Percentiles rank a stretch among this genome's conserved stretches.
Conservation (phyloP, 345 rosid species). For the Moricandia moricandioides region DNA sequence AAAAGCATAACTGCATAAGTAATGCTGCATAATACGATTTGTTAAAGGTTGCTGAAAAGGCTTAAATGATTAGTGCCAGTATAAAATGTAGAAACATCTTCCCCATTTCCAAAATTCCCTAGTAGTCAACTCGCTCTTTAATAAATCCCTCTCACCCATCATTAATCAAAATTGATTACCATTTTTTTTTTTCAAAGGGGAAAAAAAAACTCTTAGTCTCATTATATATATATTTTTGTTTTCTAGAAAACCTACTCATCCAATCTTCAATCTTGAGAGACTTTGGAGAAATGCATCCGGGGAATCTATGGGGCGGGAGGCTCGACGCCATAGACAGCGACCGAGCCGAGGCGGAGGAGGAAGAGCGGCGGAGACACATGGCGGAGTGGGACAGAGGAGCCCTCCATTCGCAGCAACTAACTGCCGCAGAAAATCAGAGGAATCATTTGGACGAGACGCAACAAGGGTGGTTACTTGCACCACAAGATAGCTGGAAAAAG, state of each 20-base stretch:
- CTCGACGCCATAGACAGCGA: slow-evolving; percentile 49
- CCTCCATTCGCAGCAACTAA: slow-evolving; percentile 35
- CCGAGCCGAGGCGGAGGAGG: slow-evolving; percentile 36
- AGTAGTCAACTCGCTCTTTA: slow-evolving; percentile 31
- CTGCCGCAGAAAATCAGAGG: slow-evolving; percentile 13
- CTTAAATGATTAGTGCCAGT: not conserved
- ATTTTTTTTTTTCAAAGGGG: not conserved
- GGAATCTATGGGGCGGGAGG: slow-evolving; percentile 80
- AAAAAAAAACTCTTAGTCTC: slow-evolving; percentile 2
- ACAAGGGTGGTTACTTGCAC: slow-evolving; percentile 77
- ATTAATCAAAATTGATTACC: slow-evolving; percentile 1
- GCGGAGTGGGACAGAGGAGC: slow-evolving; percentile 60
- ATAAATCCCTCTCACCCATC: slow-evolving; percentile 19
- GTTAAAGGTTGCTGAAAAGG: not conserved
- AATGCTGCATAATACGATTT: not conserved
- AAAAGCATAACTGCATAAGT: too few relatives aligned
- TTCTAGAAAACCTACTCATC: not conserved
- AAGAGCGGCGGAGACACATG: slow-evolving; percentile 33
- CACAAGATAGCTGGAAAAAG: slow-evolving; percentile 52
- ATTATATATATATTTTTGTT: not conserved
- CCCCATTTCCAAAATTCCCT: slow-evolving; percentile 20
- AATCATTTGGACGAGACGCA: slow-evolving; percentile 67
- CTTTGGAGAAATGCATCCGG: slow-evolving; percentile 51
- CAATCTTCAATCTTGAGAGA: not conserved
- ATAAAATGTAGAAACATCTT: not conserved